Evolutionary conservation across 805 yeast species (phyloP).

Genomic region (Kodamaea nitidulidarum): DNA sequence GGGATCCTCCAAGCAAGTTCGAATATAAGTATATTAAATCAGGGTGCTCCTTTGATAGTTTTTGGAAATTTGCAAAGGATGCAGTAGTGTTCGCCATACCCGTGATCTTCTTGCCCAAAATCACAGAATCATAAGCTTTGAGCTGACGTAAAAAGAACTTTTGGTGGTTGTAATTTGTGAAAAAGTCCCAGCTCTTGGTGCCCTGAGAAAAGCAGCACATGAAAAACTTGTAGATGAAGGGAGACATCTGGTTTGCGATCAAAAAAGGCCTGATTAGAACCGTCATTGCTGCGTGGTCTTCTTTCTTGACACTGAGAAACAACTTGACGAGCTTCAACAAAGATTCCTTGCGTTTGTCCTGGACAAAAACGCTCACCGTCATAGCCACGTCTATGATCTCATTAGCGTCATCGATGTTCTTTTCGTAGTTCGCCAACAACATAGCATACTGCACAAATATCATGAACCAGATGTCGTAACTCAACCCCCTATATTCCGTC

Average conservation of each 20-base stretch:
- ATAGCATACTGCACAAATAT: constrained; percentile 77
- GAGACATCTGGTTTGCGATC: constrained; percentile 71
- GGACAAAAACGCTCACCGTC: constrained; percentile 73
- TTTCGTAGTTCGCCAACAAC: constrained; percentile 57
- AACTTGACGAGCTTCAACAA: constrained; percentile 62
- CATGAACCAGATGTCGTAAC: constrained; percentile 79
- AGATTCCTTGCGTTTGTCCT: constrained; percentile 55
- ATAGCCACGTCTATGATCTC: constrained; percentile 67
- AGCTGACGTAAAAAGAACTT: constrained; percentile 86
- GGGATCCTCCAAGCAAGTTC: constrained; percentile 71
- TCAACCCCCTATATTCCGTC: constrained; percentile 67
- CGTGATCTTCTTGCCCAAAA: constrained; percentile 47
- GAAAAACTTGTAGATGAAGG: constrained; percentile 62
- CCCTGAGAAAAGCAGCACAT: constrained; percentile 65
- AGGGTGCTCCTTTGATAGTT: constrained; percentile 47
- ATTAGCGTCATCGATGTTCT: constrained; percentile 52
- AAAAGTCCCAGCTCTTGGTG: constrained; percentile 50
- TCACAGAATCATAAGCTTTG: constrained; percentile 78
- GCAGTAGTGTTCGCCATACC: constrained; percentile 79
- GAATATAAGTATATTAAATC: constrained; percentile 77
- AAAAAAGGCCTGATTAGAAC: constrained; percentile 60
- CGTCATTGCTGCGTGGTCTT: constrained; percentile 52
- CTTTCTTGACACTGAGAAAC: constrained; percentile 47
- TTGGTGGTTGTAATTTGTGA: constrained; percentile 79
- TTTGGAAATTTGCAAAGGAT: constrained; percentile 36